Evolutionary conservation across 108 stramenopile species (phyloP), one percentile per base, ranked within the genome.

Genomic region (Skeletonema tropicum): DNA sequence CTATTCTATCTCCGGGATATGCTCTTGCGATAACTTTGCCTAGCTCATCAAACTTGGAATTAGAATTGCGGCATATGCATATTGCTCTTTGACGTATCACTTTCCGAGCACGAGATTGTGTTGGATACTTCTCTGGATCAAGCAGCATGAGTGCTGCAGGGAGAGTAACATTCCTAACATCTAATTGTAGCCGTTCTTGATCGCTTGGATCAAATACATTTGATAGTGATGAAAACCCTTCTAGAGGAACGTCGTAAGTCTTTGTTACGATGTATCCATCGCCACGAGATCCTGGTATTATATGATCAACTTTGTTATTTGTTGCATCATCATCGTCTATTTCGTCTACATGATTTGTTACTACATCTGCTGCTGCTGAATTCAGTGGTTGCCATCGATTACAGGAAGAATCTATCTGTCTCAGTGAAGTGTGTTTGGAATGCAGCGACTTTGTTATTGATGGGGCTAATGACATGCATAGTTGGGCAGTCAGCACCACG

Each of bases 101-200:
- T 67, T 96, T 96, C 38, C 95, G 83, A 19, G 95, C 95, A 49
- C 84, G 64, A 39, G 92, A 93, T 71, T 76, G 73, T 10, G 92
- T 83, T n/a, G 92, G 91, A 71, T 89, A 96, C 48, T 86, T 83
- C 13, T 67, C 66, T 13, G 84, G 78, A 84, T 93, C 91, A 23
- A 92, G 61, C 59, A 96, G 60, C 91, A 93, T 89, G 33, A 96
- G 86, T 17, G 92, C 92, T 32, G 82, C 76, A 2, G 95, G 92
- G 14, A 93, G 81, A 57, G 89, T 87, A n/a, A 96, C 83, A 75
- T 96, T 92, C 15, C 15, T 32, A 3, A 35, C n/a, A 23, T 39
- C 26, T 46, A 80, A 62, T 21, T 59, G 59, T 36, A 80, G 42
- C 35, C 79, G 39, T 62, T 68, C 15, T 35, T 26, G n/a, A 69